These are phyloP conservation scores for Solanum ossicruentum DNA, from an alignment of 257 asterid genomes.

Conservation along the genomic window DNA sequence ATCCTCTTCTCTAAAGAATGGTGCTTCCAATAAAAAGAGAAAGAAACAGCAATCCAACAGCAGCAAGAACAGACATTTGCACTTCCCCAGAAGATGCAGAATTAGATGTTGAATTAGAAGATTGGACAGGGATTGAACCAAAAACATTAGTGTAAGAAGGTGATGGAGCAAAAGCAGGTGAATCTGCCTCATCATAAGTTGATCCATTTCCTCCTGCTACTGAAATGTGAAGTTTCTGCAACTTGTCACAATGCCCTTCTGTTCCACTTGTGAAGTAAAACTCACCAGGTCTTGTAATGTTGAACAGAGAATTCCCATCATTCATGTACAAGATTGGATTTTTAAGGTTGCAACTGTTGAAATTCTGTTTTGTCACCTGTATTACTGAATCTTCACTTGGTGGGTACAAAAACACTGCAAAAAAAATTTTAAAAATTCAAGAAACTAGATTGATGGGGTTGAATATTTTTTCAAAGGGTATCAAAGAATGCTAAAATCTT, in stretches of 20 bases:
- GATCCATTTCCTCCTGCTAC: conserved; percentile 64
- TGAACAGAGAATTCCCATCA: conserved; percentile 74
- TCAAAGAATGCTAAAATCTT: not conserved
- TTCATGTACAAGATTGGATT: conserved; percentile 68
- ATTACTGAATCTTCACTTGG: conserved; percentile 90
- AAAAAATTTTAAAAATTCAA: not conserved
- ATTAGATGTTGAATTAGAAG: not conserved
- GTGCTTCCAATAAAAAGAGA: not conserved
- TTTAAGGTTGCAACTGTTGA: conserved; percentile 51
- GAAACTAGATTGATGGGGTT: not conserved
- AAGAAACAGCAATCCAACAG: conserved; percentile 16
- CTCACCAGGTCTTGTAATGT: conserved; percentile 43
- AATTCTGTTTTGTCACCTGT: conserved; percentile 51
- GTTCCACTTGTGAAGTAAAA: conserved; percentile 75
- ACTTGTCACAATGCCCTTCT: conserved; percentile 49
- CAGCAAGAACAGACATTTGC: conserved; percentile 10
- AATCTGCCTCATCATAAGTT: conserved; percentile 11
- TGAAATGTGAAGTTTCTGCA: conserved; percentile 55
- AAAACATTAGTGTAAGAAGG: conserved; percentile 54
- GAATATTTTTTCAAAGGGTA: not conserved
- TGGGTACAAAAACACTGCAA: conserved; percentile 88
- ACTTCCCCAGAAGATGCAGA: conserved; percentile 15
- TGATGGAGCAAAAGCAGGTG: conserved; percentile 43
- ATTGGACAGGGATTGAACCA: conserved; percentile 59
- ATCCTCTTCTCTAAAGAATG: not conserved